Conservation (phyloP, 805 yeast species). For the Wickerhamomyces strasburgensis region DNA sequence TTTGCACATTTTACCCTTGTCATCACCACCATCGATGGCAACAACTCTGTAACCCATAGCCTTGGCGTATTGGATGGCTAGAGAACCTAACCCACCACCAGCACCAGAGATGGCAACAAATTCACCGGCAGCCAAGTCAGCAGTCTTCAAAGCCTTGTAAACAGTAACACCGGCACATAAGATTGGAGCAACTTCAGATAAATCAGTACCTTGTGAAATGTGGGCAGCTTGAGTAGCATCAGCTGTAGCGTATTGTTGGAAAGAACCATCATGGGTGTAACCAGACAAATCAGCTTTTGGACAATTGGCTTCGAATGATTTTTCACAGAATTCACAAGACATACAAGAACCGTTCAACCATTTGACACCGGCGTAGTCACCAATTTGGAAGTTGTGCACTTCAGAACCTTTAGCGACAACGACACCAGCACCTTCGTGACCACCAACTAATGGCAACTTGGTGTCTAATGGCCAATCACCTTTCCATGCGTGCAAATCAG, state of each 20-base stretch:
- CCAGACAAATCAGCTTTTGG: slow-evolving; percentile 66
- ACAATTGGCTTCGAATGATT: slow-evolving; percentile 60
- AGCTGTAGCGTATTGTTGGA: slow-evolving; percentile 64
- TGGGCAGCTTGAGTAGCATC: slow-evolving; percentile 60
- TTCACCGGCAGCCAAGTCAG: slow-evolving; percentile 55
- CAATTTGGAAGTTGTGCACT: slow-evolving; percentile 56
- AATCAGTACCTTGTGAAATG: slow-evolving; percentile 50
- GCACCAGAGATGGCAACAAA: slow-evolving; percentile 78
- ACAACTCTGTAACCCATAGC: slow-evolving; percentile 72
- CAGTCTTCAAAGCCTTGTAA: slow-evolving; percentile 62
- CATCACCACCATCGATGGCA: slow-evolving; percentile 73
- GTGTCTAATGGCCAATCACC: slow-evolving; percentile 57
- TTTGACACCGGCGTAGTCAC: slow-evolving; percentile 64
- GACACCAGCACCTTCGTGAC: slow-evolving; percentile 72
- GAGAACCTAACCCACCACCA: slow-evolving; percentile 75
- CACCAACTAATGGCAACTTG: slow-evolving; percentile 62
- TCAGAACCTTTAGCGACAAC: slow-evolving; percentile 59
- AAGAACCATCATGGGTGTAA: slow-evolving; percentile 47
- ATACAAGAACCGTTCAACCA: slow-evolving; percentile 67
- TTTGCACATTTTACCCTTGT: slow-evolving; percentile 49
- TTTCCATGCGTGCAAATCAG: slow-evolving; percentile 58
- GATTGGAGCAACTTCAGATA: slow-evolving; percentile 55
- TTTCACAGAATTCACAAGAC: slow-evolving; percentile 60
- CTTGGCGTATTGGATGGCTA: slow-evolving; percentile 70
- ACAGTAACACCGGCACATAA: slow-evolving; percentile 47